Percentiles rank a stretch among this genome's conserved stretches.
Evolutionary conservation across 2,329 filamentous ascomycete genomes (phyloP).

Genomic region (Thielaviopsis punctulata): DNA sequence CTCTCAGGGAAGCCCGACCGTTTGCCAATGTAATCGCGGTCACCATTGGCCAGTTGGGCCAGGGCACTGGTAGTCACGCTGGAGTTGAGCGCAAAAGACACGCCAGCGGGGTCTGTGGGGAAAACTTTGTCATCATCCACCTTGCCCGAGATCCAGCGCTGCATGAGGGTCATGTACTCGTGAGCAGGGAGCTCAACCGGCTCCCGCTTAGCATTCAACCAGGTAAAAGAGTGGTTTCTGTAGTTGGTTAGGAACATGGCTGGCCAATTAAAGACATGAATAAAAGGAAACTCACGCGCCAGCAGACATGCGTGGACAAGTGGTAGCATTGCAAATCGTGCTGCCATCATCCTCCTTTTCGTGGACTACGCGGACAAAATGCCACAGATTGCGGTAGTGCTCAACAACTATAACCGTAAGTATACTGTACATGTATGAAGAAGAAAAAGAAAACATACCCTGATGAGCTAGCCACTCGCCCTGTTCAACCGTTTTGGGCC

Average conservation of each 20-base stretch:
- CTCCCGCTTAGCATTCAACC: conserved; percentile 75
- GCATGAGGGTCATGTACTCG: conserved; percentile 89
- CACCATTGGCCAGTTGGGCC: conserved; percentile 44
- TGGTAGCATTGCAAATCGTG: conserved; percentile 67
- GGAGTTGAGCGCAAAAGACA: conserved; percentile 48
- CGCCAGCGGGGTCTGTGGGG: conserved; percentile 62
- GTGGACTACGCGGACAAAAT: conserved; percentile 76
- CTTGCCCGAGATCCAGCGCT: conserved; percentile 94
- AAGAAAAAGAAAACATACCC: conserved; percentile 35
- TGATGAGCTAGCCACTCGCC: conserved; percentile 95
- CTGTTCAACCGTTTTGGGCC: conserved; percentile 82
- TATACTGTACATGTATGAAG: neutral
- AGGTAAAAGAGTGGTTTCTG: conserved; percentile 87
- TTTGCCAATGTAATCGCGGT: conserved; percentile 72
- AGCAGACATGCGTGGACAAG: conserved; percentile 85
- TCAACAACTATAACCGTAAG: conserved; percentile 52
- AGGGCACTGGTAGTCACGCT: conserved; percentile 41
- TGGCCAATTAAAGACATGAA: neutral
- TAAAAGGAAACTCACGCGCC: conserved; percentile 54
- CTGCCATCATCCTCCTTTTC: conserved; percentile 64
- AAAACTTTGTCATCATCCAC: conserved; percentile 82
- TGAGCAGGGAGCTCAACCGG: conserved; percentile 83
- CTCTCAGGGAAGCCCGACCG: conserved; percentile 81
- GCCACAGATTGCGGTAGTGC: conserved; percentile 76
- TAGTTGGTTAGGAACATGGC: neutral